Percentiles rank a stretch among this genome's conserved stretches.
phyloP scores from a whole-genome alignment of 345 rosid genomes.

The Gossypium bickii region DNA sequence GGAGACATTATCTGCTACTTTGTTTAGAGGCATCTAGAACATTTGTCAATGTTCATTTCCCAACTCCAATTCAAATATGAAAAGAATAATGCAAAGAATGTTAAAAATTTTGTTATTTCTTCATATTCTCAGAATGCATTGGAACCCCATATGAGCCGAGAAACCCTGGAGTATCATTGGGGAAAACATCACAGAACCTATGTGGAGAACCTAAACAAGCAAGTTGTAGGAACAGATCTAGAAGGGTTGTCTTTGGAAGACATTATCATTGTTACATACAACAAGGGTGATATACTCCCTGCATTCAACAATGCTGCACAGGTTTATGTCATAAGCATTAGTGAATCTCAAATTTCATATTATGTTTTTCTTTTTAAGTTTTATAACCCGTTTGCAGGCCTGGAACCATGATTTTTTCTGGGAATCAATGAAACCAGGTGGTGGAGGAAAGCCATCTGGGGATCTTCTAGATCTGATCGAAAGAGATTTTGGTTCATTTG shows the following conservation, averaged over 20 bases:
- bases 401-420: constrained; percentile 97
- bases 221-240: constrained; percentile 64
- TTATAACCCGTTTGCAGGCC: constrained; percentile 40
- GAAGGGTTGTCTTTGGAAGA: constrained; percentile 63
- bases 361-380: neutral
- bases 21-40: neutral
- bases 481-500: constrained; percentile 86
- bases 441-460: constrained; percentile 88
- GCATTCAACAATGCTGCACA: constrained; percentile 93
- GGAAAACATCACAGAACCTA: constrained; percentile 90
- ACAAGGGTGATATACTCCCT: constrained; percentile 76
- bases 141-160: constrained; percentile 86
- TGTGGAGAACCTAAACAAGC: constrained; percentile 81
- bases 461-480: constrained; percentile 64
- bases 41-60: neutral
- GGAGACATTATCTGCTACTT: neutral
- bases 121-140: constrained; percentile 52
- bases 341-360: neutral
- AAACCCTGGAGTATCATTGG: constrained; percentile 81
- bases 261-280: constrained; percentile 49
- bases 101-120: neutral
- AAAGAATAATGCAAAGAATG: neutral
- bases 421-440: constrained; percentile 90
- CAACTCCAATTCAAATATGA: neutral
- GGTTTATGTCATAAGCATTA: constrained; percentile 31